Evolutionary conservation across 768 basidiomycete genomes (phyloP).

Genomic region (Asterophora parasitica): DNA sequence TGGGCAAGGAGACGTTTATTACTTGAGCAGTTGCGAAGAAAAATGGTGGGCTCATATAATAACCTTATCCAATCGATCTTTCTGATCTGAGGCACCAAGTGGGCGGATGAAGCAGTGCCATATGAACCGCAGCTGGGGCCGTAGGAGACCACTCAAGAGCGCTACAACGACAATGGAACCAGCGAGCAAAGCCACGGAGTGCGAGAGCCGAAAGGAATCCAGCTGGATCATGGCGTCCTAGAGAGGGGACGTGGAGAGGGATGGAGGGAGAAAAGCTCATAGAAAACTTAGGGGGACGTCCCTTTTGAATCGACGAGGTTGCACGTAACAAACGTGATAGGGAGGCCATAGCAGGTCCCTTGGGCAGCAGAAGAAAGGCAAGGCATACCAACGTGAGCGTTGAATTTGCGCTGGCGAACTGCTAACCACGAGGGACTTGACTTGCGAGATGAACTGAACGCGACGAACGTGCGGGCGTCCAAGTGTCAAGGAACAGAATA

Average conservation of each 20-base stretch:
- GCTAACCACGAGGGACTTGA: constrained; percentile 8
- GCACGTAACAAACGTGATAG: constrained; percentile 14
- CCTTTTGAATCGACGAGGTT: constrained; percentile 10
- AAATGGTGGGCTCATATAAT: not conserved
- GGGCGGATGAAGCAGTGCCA: constrained; percentile 49
- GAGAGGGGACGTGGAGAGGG: not conserved
- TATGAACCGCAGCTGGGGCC: constrained; percentile 40
- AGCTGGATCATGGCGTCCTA: constrained; percentile 3
- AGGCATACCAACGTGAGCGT: constrained; percentile 2
- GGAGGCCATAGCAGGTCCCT: not conserved
- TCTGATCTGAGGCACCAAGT: constrained; percentile 35
- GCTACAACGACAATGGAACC: constrained; percentile 6
- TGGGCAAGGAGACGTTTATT: constrained; percentile 14
- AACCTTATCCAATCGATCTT: constrained; percentile 41
- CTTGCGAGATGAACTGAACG: too few species aligned
- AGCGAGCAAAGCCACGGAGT: constrained; percentile 6
- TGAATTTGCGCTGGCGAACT: not conserved
- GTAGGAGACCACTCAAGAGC: constrained; percentile 20
- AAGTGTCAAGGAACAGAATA: too few species aligned
- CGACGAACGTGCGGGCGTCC: constrained; percentile 13
- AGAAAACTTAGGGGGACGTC: not conserved
- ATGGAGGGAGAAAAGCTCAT: not conserved
- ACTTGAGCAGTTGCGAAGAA: not conserved
- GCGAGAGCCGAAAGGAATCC: constrained; percentile 4
- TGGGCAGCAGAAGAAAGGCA: not conserved